phyloP scores from a whole-genome alignment of 768 basidiomycete species.

The Naganishia kalamii region DNA sequence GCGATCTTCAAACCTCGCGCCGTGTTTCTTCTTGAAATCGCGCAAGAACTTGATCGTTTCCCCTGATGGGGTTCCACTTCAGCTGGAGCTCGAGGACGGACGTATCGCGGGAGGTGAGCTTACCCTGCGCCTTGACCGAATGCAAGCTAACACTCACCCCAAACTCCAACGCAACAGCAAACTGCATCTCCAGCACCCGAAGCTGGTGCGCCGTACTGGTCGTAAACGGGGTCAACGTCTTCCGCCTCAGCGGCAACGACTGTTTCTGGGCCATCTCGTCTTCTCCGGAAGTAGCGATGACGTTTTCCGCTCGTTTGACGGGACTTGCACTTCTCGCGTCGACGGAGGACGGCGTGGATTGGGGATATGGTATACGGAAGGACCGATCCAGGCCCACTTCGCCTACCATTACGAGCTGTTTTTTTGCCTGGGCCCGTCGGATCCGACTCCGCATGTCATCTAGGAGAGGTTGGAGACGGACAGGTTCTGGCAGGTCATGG shows the following conservation, averaged over 20 bases:
- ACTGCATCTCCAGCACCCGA: slow-evolving; percentile 69
- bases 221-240: slow-evolving; percentile 69
- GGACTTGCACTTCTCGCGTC: not conserved
- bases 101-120: not conserved
- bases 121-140: slow-evolving; percentile 66
- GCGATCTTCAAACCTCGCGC: slow-evolving; percentile 53
- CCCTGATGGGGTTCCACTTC: slow-evolving; percentile 44
- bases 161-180: slow-evolving; percentile 75
- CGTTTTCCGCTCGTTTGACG: slow-evolving; percentile 1
- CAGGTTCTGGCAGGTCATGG: slow-evolving; percentile 65
- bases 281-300: slow-evolving; percentile 27
- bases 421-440: slow-evolving; percentile 51
- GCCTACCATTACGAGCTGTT: slow-evolving; percentile 66
- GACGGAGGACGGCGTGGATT: slow-evolving; percentile 37
- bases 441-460: slow-evolving; percentile 59
- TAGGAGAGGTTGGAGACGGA: slow-evolving; percentile 58
- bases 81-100: not conserved
- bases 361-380: slow-evolving; percentile 64
- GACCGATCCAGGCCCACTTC: slow-evolving; percentile 86
- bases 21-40: slow-evolving; percentile 57
- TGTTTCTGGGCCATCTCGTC: slow-evolving; percentile 62
- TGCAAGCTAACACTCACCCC: slow-evolving; percentile 76
- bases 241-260: slow-evolving; percentile 63
- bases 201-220: slow-evolving; percentile 76
- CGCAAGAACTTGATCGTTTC: slow-evolving; percentile 61